phyloP scores from a whole-genome alignment of 495 filamentous ascomycete species.

The Acidomyces sp. region DNA sequence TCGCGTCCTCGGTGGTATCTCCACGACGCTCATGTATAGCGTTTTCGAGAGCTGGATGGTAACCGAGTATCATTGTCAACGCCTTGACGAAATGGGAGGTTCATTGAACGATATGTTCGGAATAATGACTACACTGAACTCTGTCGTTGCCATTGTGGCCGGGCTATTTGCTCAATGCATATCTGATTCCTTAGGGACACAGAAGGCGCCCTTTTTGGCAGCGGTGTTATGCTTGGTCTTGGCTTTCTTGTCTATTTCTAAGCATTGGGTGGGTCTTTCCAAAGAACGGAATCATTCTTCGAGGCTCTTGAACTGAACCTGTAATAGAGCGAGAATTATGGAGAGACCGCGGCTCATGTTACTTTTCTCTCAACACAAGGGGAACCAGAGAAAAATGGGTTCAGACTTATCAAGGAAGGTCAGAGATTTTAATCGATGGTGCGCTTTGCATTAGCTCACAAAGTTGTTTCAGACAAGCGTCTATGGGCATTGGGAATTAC shows the following conservation, averaged over 20 bases:
- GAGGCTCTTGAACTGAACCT: no score
- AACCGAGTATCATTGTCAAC: conserved; percentile 32
- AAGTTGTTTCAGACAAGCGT: no score
- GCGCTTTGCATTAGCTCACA: background rate
- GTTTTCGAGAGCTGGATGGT: conserved; percentile 50
- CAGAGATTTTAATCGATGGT: conserved; percentile 8
- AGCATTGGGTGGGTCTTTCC: conserved; percentile 37
- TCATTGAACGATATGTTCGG: conserved; percentile 33
- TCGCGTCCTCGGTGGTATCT: conserved; percentile 40
- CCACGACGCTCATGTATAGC: conserved; percentile 41
- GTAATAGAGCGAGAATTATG: no score
- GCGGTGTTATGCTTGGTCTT: conserved; percentile 28
- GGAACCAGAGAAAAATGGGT: no score
- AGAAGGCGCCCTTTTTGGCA: conserved; percentile 39
- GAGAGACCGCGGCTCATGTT: no score
- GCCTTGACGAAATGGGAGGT: conserved; percentile 27
- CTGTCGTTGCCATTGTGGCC: conserved; percentile 37
- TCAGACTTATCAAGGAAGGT: no score
- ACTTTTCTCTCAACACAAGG: no score
- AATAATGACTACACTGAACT: conserved; percentile 38
- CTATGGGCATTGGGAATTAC: conserved; percentile 35
- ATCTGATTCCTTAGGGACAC: conserved; percentile 32
- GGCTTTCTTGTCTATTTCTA: conserved; percentile 20
- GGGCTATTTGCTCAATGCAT: conserved; percentile 33
- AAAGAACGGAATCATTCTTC: no score